Evolutionary conservation across 202 grass and related monocot genomes (phyloP).

Genomic region (Brachypodium distachyon): DNA sequence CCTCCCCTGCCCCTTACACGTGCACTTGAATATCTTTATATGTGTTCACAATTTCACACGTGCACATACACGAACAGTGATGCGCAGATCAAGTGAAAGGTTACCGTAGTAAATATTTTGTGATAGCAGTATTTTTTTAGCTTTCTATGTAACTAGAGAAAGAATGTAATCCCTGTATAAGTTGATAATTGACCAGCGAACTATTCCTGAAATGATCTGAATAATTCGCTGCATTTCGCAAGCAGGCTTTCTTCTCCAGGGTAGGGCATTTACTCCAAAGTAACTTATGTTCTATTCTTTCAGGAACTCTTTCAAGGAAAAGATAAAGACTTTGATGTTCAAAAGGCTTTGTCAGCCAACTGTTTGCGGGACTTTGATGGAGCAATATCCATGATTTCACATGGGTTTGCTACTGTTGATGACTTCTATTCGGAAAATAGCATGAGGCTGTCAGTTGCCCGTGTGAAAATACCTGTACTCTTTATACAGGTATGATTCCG

Average conservation of each 20-base stretch:
- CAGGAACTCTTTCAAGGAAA: conserved; percentile 97
- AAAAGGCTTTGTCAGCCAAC: conserved; percentile 59
- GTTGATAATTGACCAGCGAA: neutral
- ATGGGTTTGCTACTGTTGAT: conserved; percentile 62
- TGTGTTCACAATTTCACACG: neutral
- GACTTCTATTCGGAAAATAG: conserved; percentile 73
- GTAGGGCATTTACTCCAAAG: conserved; percentile 8
- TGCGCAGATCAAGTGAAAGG: neutral
- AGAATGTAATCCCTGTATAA: neutral
- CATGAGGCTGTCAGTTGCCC: conserved; percentile 38
- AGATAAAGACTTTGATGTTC: conserved; percentile 77
- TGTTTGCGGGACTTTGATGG: conserved; percentile 74
- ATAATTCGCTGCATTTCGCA: neutral
- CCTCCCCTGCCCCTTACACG: neutral
- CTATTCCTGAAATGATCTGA: neutral
- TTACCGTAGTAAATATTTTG: neutral
- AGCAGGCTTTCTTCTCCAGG: conserved; percentile 1
- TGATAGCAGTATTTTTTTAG: neutral
- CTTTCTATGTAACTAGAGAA: neutral
- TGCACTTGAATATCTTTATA: neutral
- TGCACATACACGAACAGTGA: neutral
- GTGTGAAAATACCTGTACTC: conserved; percentile 71
- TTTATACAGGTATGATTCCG: conserved; percentile 76
- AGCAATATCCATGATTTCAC: conserved; percentile 82
- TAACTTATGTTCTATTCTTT: conserved; percentile 36